Percentiles rank a stretch among this genome's conserved stretches.
Conservation (phyloP, 1,139 yeast species). For the Debaryomycetaceae sp. region DNA sequence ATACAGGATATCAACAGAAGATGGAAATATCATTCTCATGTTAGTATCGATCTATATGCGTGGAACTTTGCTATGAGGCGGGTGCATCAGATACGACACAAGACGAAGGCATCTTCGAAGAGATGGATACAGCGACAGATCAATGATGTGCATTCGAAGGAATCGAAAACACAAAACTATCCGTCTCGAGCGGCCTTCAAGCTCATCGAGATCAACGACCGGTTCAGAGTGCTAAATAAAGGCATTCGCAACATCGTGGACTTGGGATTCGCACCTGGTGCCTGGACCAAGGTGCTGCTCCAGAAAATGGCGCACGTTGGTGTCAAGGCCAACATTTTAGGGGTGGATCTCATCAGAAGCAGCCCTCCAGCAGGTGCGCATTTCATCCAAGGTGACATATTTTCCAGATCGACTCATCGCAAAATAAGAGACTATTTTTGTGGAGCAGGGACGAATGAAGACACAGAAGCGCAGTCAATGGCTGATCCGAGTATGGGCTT, state of each 20-base stretch:
- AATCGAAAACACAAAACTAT: slow-evolving; percentile 61
- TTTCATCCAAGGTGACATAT: slow-evolving; percentile 42
- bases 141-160: slow-evolving; percentile 59
- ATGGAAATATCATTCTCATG: neutral
- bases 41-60: neutral
- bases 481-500: neutral
- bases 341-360: slow-evolving; percentile 40
- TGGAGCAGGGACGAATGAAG: neutral
- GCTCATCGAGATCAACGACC: slow-evolving; percentile 64
- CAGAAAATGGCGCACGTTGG: slow-evolving; percentile 18
- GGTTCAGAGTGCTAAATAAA: slow-evolving; percentile 54
- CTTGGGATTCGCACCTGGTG: slow-evolving; percentile 54
- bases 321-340: slow-evolving; percentile 23
- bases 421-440: slow-evolving; percentile 21
- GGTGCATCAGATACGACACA: slow-evolving; percentile 1
- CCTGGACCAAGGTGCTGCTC: slow-evolving; percentile 46
- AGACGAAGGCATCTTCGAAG: slow-evolving; percentile 47
- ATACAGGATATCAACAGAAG: slow-evolving; percentile 3
- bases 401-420: slow-evolving; percentile 30
- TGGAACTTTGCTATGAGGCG: neutral
- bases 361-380: slow-evolving; percentile 39
- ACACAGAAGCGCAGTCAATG: neutral
- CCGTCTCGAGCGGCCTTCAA: slow-evolving; percentile 92
- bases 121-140: slow-evolving; percentile 74
- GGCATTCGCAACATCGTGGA: slow-evolving; percentile 63